Percentiles rank a stretch among this genome's conserved stretches.
phyloP scores from a whole-genome alignment of 495 filamentous ascomycete genomes.

The Penicillium bovifimosum region DNA sequence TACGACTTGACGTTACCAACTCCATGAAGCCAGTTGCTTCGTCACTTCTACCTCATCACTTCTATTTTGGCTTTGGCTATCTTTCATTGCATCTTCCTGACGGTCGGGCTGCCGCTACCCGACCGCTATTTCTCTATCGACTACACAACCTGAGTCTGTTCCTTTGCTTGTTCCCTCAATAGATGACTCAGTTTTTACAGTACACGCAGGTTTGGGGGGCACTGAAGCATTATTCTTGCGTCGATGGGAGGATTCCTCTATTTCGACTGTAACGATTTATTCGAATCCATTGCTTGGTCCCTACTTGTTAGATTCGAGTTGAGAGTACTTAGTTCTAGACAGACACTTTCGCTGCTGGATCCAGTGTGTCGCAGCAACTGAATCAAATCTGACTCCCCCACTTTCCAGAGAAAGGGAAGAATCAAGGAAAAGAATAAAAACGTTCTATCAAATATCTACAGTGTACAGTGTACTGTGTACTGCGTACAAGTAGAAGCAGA shows the following conservation, averaged over 20 bases:
- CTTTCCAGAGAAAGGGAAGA: background rate
- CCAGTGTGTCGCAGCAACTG: too few species aligned
- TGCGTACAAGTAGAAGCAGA: too few species aligned
- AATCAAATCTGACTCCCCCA: background rate
- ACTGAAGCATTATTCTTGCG: background rate
- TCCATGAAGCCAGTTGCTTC: conserved; percentile 25
- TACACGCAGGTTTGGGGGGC: background rate
- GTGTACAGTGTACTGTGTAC: too few species aligned
- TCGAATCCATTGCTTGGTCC: conserved; percentile 2
- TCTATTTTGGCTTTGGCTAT: conserved; percentile 20
- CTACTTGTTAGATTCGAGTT: background rate
- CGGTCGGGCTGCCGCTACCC: conserved; percentile 16
- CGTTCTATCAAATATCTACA: too few species aligned
- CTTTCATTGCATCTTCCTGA: conserved; percentile 5
- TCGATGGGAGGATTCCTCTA: background rate
- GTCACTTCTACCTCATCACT: conserved; percentile 23
- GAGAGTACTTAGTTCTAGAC: background rate
- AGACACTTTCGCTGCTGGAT: background rate
- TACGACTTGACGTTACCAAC: conserved; percentile 38
- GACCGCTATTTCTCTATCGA: background rate
- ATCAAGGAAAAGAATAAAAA: background rate
- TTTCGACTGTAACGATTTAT: background rate
- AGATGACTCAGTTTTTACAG: conserved; percentile 1
- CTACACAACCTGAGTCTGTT: background rate
- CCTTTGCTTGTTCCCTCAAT: conserved; percentile 2